Base-by-base conservation (phyloP, 2,329 filamentous ascomycete species). In the Intubia oerlemansii region DNA sequence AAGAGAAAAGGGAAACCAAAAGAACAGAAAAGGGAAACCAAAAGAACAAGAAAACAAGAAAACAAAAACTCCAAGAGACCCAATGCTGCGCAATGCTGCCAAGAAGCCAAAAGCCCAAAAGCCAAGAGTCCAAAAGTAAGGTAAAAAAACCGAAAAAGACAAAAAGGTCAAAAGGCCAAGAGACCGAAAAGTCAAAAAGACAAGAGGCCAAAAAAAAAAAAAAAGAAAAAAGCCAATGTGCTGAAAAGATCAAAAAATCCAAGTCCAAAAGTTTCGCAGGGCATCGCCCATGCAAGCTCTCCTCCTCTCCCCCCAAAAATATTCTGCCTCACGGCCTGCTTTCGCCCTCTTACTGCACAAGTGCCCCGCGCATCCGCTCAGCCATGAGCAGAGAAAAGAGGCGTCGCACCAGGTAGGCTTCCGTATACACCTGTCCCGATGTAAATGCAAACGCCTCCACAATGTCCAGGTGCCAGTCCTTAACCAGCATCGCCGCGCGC, bases 381-480 rank as follows among this genome's bases (percentile, higher is more conserved):
- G 58, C 62, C 0, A 64, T 44, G 3, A 68, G 44, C 15, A 69
- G 45, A 23, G 54, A 53, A 41, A 66, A 67, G 14, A 70, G 42
- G 25, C 64, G 44, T 47, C 59, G 65, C 8, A 54, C 56, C 6
- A 70, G 43, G 9, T 44, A 45, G 7, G 39, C 46, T 37, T 58
- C 62, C 14, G 57, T 53, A 62, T 62, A 68, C 10, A 34, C 17
- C 8, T 48, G 52, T 9, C 54, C 54, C 3, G 63, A 50, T 33
- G 57, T 49, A 10, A 41, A 41, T 32, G 45, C 47, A 39, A 68
- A 69, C 4, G 56, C 62, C 33, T 66, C 57, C 15, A 68, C 53
- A 30, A 66, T 53, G 33, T 69, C 63, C 12, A 68, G 44, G 34
- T 70, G 65, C 63, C 63, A 68, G 32, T 49, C 42, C 43, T 66